Conservation (phyloP, 495 filamentous ascomycete species). For the Penicillium coprophilum region DNA sequence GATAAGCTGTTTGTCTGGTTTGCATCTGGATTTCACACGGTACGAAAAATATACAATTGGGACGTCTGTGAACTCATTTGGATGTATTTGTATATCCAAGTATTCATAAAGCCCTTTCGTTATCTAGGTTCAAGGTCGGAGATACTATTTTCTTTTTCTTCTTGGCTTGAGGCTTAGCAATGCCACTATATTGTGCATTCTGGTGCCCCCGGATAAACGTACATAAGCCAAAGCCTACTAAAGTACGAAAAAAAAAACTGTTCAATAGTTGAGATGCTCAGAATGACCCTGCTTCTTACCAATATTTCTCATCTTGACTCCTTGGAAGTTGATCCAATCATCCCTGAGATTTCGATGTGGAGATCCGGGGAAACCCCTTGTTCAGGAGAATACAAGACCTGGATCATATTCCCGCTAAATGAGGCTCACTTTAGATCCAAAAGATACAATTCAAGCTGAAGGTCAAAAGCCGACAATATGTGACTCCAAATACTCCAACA, state of each 20-base stretch:
- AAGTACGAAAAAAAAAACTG: background rate
- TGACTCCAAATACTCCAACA: background rate
- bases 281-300: background rate
- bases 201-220: background rate
- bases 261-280: background rate
- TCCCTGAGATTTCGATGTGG: slow-evolving; percentile 3
- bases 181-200: background rate
- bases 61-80: background rate
- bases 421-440: background rate
- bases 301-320: background rate
- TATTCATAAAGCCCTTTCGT: background rate
- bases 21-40: slow-evolving; percentile 14
- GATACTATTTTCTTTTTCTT: background rate
- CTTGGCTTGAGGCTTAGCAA: background rate
- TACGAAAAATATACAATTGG: background rate
- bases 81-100: background rate
- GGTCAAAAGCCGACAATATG: background rate
- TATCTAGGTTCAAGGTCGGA: background rate
- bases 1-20: slow-evolving; percentile 33
- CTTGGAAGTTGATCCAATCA: background rate
- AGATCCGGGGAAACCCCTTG: slow-evolving; percentile 8
- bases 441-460: background rate
- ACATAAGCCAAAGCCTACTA: background rate
- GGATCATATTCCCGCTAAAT: background rate
- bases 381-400: background rate